Percentiles rank a stretch among this genome's conserved stretches.
phyloP scores from a whole-genome alignment of 1,284 basidiomycete genomes.

The Hypsizygus ulmarius region DNA sequence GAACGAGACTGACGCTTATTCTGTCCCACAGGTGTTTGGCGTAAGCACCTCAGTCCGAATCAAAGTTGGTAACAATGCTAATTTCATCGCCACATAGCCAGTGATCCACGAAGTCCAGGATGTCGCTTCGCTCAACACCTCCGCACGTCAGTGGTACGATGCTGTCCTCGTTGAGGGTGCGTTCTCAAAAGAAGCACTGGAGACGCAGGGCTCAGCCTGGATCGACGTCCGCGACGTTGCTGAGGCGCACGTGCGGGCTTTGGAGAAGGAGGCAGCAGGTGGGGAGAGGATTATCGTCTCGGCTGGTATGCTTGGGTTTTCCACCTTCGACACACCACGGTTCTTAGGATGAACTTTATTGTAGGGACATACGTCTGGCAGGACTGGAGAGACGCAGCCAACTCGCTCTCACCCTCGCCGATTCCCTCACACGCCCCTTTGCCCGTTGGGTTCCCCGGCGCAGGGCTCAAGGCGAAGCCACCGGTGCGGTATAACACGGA shows the following conservation, averaged over 20 bases:
- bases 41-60: slow-evolving; percentile 16
- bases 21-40: slow-evolving; percentile 32
- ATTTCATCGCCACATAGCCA: slow-evolving; percentile 25
- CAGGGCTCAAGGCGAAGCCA: slow-evolving; percentile 26
- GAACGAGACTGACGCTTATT: background rate
- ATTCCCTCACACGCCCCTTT: slow-evolving; percentile 16
- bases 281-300: slow-evolving; percentile 28
- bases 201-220: slow-evolving; percentile 15
- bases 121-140: slow-evolving; percentile 25
- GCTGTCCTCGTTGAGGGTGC: slow-evolving; percentile 20
- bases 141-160: slow-evolving; percentile 24
- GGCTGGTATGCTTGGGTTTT: slow-evolving; percentile 48
- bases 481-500: slow-evolving; percentile 28
- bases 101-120: slow-evolving; percentile 27
- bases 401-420: slow-evolving; percentile 25
- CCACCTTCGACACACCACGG: too few species aligned
- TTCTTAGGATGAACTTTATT: too few species aligned
- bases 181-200: slow-evolving; percentile 12
- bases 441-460: slow-evolving; percentile 31
- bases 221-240: slow-evolving; percentile 30
- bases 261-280: slow-evolving; percentile 26
- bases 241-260: slow-evolving; percentile 23
- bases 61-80: background rate
- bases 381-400: slow-evolving; percentile 23
- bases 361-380: slow-evolving; percentile 14